Base-by-base conservation (phyloP, 2,329 filamentous ascomycete species). In the Capronia coronata region DNA sequence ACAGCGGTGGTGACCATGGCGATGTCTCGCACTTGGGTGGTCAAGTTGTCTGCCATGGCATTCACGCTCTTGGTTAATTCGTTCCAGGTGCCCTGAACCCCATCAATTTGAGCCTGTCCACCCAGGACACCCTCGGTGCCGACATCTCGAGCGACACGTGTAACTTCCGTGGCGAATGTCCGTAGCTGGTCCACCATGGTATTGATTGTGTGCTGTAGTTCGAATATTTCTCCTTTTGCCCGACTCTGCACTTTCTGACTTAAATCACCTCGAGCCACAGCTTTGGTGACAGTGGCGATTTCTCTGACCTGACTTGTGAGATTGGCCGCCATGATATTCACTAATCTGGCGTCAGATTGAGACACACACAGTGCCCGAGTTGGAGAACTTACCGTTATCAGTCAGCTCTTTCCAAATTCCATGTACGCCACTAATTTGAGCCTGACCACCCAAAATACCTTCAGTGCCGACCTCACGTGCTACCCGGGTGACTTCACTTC, bases 351-450 rank as follows among this genome's bases (percentile, higher is more conserved):
- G 46, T 59, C 40, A 60, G 56, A 42, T 40, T 37, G 18, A 29
- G 22, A 13, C 23, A 10, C 9, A 19, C 23, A 10, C 13, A 23
- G 21, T 11, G 2, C 9, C 22, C 14, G 6, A 25, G 11, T 25
- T n/a, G 14, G 21, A 32, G 22, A 10, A 21, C 29, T 59, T 73
- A 83, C 81, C 81, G 63, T 91, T 91, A 66, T 90, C 84, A 14
- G 91, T 97, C 61, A 97, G 74, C 72, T 97, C 91, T 65, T 95
- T 94, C 91, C 91, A 97, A 54, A 94, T 95, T 63, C 91, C 91
- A 68, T 93, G 88, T 48, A 97, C 91, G 49, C 90, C 91, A 58
- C 89, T 86, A 55, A 97, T 91, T 67, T 89, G 85, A 51, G 91
- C 91, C 67, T 97, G 91, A 37, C 91, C 91, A 62, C 91, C 91